phyloP scores from a whole-genome alignment of 2,329 filamentous ascomycete species.

The Lachnellula cervina region DNA sequence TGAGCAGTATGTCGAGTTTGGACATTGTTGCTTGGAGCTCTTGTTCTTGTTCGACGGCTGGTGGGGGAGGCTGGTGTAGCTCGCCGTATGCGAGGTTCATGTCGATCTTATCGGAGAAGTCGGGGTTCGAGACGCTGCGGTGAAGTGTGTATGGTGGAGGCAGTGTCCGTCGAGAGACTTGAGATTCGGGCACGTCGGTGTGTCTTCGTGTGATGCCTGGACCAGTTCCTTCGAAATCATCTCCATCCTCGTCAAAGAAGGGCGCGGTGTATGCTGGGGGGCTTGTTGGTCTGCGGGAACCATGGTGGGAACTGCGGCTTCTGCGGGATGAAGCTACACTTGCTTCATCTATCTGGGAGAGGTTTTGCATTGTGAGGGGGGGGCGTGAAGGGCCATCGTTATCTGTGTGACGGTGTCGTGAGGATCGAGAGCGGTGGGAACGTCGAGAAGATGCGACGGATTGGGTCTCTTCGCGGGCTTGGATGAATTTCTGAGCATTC shows the following conservation, averaged over 20 bases:
- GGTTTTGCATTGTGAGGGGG: conserved; percentile 22
- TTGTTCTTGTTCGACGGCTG: conserved; percentile 40
- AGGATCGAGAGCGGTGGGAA: conserved; percentile 26
- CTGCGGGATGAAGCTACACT: conserved; percentile 21
- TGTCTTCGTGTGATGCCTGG: conserved; percentile 23
- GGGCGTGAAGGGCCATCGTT: conserved; percentile 8
- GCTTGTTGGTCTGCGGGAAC: conserved; percentile 12
- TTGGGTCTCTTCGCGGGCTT: conserved; percentile 40
- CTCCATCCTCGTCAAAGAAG: conserved; percentile 20
- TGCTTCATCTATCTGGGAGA: conserved; percentile 23
- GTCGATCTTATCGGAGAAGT: conserved; percentile 55
- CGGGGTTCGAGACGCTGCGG: conserved; percentile 24
- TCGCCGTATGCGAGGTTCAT: conserved; percentile 91
- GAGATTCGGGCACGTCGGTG: conserved; percentile 21
- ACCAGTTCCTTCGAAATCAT: conserved; percentile 7
- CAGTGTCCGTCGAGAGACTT: conserved; percentile 11
- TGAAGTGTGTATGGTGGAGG: conserved; percentile 21
- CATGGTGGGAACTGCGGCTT: conserved; percentile 22
- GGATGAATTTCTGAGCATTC: conserved; percentile 49
- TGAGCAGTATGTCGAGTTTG: conserved; percentile 70
- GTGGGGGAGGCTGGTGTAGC: conserved; percentile 48
- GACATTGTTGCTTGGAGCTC: conserved; percentile 65
- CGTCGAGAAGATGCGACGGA: conserved; percentile 39
- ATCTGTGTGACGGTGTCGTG: conserved; percentile 16
- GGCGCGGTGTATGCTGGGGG: conserved; percentile 18